Percentiles rank a stretch among this genome's conserved stretches.
These are phyloP conservation scores for Crithidia expoeki DNA, from an alignment of 208 protist species.

Conservation along the genomic window DNA sequence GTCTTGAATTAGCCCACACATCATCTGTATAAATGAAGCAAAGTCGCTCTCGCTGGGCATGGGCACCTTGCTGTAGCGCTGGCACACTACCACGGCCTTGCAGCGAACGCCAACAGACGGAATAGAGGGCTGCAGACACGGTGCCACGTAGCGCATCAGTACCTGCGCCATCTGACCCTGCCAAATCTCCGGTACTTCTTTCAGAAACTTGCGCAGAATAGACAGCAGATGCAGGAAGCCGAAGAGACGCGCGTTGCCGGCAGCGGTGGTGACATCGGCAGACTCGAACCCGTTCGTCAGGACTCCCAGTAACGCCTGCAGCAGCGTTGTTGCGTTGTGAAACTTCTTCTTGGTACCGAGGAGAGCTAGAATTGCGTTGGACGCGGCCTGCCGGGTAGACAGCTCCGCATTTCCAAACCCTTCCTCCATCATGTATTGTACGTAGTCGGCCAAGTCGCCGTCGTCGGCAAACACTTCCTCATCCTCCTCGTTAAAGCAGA, in stretches of 20 bases:
- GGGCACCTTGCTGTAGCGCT: conserved; percentile 86
- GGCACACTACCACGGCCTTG: conserved; percentile 83
- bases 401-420: conserved; percentile 71
- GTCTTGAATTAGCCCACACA: conserved; percentile 68
- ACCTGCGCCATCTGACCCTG: conserved; percentile 77
- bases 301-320: conserved; percentile 69
- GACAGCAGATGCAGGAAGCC: conserved; percentile 86
- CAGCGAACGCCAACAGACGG: conserved; percentile 66
- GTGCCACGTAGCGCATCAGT: conserved; percentile 77
- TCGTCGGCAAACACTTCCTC: conserved; percentile 79
- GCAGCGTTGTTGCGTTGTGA: conserved; percentile 58
- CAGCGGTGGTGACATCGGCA: conserved; percentile 44
- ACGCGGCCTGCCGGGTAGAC: conserved; percentile 72
- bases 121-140: conserved; percentile 56
- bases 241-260: conserved; percentile 67
- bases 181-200: conserved; percentile 74
- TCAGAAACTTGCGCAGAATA: conserved; percentile 80
- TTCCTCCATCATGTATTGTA: conserved; percentile 88
- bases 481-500: conserved; percentile 81
- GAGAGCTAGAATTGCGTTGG: conserved; percentile 77
- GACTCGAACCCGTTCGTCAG: conserved; percentile 64
- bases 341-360: conserved; percentile 76
- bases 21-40: conserved; percentile 78
- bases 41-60: conserved; percentile 76
- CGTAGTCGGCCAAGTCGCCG: conserved; percentile 74